Percentiles rank a stretch among this genome's conserved stretches.
Evolutionary conservation across 352 stramenopile genomes (phyloP).

Genomic region (Phytophthora meadii): DNA sequence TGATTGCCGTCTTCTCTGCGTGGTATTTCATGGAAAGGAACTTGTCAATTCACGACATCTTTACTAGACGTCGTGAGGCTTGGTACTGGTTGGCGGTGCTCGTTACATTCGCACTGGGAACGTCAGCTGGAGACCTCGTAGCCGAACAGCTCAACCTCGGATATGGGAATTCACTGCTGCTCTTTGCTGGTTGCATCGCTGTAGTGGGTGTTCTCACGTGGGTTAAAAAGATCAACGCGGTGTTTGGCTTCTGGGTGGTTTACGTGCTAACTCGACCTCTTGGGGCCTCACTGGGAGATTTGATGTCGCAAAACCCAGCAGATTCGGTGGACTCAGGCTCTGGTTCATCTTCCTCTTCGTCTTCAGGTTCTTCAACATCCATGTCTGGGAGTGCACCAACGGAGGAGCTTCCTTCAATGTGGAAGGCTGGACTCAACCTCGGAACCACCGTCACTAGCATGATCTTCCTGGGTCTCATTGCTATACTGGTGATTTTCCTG

Average conservation of each 20-base stretch:
- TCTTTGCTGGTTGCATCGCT: constrained; percentile 33
- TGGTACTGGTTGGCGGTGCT: constrained; percentile 39
- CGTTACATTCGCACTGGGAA: constrained; percentile 34
- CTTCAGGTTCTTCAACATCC: background rate
- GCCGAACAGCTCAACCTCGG: constrained; percentile 33
- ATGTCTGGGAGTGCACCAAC: background rate
- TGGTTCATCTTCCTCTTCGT: background rate
- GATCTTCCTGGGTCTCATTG: constrained; percentile 32
- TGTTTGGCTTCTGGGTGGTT: constrained; percentile 34
- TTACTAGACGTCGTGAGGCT: constrained; percentile 18
- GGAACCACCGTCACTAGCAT: constrained; percentile 32
- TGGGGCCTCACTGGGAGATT: constrained; percentile 32
- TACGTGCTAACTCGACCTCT: constrained; percentile 37
- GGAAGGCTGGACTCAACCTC: constrained; percentile 36
- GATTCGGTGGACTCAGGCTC: constrained; percentile 13
- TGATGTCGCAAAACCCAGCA: constrained; percentile 37
- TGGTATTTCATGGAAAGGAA: constrained; percentile 26
- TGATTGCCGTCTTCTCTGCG: constrained; percentile 16
- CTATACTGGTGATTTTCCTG: constrained; percentile 23
- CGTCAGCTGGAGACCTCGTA: constrained; percentile 30
- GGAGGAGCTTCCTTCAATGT: constrained; percentile 20
- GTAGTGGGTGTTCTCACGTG: constrained; percentile 22
- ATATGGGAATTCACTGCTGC: constrained; percentile 34
- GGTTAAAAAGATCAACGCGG: constrained; percentile 29
- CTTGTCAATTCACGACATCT: constrained; percentile 31